Evolutionary conservation across 2,329 filamentous ascomycete genomes (phyloP).

Genomic region (Talaromyces sp.): DNA sequence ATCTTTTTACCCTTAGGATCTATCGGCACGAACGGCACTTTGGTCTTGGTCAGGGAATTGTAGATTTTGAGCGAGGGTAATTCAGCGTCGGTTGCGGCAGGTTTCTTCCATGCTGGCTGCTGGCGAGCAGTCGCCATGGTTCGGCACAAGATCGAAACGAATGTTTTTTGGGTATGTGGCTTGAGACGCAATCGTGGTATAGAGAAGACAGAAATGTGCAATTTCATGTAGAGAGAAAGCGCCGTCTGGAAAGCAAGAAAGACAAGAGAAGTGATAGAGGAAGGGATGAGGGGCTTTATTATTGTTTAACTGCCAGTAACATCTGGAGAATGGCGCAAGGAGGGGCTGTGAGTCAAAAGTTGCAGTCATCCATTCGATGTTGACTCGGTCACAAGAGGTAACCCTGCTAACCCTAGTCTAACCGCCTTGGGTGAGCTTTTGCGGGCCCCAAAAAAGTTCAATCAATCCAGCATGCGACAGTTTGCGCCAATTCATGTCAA

Average conservation of each 20-base stretch:
- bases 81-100: slow-evolving; percentile 31
- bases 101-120: slow-evolving; percentile 44
- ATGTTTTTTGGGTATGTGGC: slow-evolving; percentile 1
- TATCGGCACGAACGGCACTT: slow-evolving; percentile 71
- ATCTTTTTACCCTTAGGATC: slow-evolving; percentile 66
- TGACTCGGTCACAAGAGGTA: background rate
- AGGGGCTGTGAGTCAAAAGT: slow-evolving; percentile 2
- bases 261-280: background rate
- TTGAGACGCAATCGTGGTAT: slow-evolving; percentile 1
- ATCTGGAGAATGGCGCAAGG: slow-evolving; percentile 2
- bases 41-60: slow-evolving; percentile 74
- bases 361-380: background rate
- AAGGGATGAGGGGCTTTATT: background rate
- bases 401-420: slow-evolving; percentile 7
- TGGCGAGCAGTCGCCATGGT: slow-evolving; percentile 33
- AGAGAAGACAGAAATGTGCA: background rate
- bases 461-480: background rate
- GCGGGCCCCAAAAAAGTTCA: slow-evolving; percentile 6
- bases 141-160: slow-evolving; percentile 12
- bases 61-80: slow-evolving; percentile 67
- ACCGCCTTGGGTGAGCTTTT: slow-evolving; percentile 11
- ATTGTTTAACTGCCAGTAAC: background rate
- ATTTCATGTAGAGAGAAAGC: slow-evolving; percentile 9
- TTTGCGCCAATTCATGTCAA: background rate
- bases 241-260: background rate